Base-by-base conservation (phyloP, 2,329 filamentous ascomycete genomes). In the Cladosporium austrohemisphaericum region DNA sequence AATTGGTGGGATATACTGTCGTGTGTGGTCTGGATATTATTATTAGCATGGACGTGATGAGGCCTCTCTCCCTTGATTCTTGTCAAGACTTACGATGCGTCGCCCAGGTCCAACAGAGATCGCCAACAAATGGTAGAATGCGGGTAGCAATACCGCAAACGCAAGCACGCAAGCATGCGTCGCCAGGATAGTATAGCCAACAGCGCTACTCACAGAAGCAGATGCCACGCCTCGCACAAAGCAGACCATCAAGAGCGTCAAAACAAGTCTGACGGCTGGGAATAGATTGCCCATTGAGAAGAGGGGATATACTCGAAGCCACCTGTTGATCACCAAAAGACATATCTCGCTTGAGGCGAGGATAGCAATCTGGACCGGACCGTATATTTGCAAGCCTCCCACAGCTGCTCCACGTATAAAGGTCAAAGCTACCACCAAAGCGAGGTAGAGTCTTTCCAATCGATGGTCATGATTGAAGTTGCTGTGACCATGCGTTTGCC, bases 371-470 rank as follows among this genome's bases (percentile, higher is more conserved):
- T 47, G 44, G 10, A 47, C 25, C 6, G 33, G 33, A 8, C 44
- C 44, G 16, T n/a, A 38, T 16, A 20, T 19, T 11, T 47, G 33
- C 33, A 47, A 11, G 2, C 44, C 44, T 18, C 44, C 44, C 16
- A 47, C 25, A 13, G 31, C 31, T 22, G 44, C 33, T 13, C 44
- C 44, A 5, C 44, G 44, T 16, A 47, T 36, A 13, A 47, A 26
- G 11, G 44, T 47, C 33, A 47, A 11, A 14, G 33, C 26, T 2
- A 47, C 18, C 18, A 47, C n/a, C 6, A 36, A 14, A 11, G 33
- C 25, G n/a, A 37, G 23, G 16, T 37, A 47, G 2, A 47, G 16
- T n/a, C 28, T 38, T 16, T 47, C 44, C 7, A 33, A 16, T 10
- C 22, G 16, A 19, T 6, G 23, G 8, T 19, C 23, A 4, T 25